Conservation (phyloP, 225 moss, liverwort and hornwort genomes). For the Pleurozium schreberi region DNA sequence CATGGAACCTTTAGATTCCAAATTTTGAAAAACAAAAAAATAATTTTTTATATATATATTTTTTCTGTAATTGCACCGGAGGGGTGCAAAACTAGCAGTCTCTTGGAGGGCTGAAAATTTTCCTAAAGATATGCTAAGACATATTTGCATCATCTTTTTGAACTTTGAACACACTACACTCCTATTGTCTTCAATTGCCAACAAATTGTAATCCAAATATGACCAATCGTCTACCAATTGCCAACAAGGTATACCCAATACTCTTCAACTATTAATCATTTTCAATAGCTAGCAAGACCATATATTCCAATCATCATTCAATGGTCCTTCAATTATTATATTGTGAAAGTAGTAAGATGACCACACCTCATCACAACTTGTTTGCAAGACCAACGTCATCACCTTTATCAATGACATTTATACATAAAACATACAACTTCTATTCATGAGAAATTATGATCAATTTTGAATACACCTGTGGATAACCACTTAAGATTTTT, state of each 20-base stretch:
- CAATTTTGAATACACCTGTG: background rate
- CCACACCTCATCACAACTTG: background rate
- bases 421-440: background rate
- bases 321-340: background rate
- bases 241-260: background rate
- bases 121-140: no score
- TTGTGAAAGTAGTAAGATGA: no score
- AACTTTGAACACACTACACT: background rate
- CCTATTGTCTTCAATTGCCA: background rate
- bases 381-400: background rate
- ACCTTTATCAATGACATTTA: no score
- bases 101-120: no score
- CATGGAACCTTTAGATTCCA: no score
- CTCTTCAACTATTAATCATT: no score
- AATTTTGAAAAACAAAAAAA: no score
- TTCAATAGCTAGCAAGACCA: background rate
- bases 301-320: background rate
- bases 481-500: no score
- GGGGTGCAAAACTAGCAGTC: no score
- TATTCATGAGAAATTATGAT: background rate
- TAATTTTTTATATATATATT: no score
- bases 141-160: background rate
- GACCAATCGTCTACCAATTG: background rate
- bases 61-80: no score
- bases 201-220: background rate